phyloP scores from a whole-genome alignment of 495 filamentous ascomycete genomes.

The Aspergillus biplanus region DNA sequence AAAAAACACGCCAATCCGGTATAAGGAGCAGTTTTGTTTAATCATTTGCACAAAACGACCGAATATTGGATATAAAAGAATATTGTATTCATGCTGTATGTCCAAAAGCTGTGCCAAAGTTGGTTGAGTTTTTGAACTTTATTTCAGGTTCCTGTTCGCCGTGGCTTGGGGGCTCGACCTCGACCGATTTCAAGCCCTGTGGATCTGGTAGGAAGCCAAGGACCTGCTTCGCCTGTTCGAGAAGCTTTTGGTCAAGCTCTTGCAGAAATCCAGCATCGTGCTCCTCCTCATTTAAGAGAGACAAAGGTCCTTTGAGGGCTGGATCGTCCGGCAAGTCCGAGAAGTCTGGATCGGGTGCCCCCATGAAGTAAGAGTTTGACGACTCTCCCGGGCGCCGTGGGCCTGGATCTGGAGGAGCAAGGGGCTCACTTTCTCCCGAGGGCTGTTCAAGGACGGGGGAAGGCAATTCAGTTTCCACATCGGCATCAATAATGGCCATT shows the following conservation, averaged over 20 bases:
- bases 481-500: conserved; percentile 48
- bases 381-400: conserved; percentile 41
- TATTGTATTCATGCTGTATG: conserved; percentile 20
- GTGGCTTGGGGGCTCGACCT: conserved; percentile 32
- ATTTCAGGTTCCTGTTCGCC: conserved; percentile 58
- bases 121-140: conserved; percentile 60
- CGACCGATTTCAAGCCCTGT: conserved; percentile 31
- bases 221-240: conserved; percentile 41
- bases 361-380: conserved; percentile 47
- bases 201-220: conserved; percentile 27
- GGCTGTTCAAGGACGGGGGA: conserved; percentile 31
- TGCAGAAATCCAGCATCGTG: conserved; percentile 46
- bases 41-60: background rate
- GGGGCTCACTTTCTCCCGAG: conserved; percentile 32
- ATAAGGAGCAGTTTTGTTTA: background rate
- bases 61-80: conserved; percentile 1
- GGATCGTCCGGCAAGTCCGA: conserved; percentile 45
- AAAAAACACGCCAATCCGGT: conserved; percentile 13
- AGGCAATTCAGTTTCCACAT: conserved; percentile 33
- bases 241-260: conserved; percentile 48
- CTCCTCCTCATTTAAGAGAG: conserved; percentile 47
- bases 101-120: conserved; percentile 62
- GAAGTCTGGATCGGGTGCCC: background rate
- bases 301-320: conserved; percentile 48
- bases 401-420: conserved; percentile 35